Conservation (phyloP, 176 grass and related monocot species). For the Otatea glauca region DNA sequence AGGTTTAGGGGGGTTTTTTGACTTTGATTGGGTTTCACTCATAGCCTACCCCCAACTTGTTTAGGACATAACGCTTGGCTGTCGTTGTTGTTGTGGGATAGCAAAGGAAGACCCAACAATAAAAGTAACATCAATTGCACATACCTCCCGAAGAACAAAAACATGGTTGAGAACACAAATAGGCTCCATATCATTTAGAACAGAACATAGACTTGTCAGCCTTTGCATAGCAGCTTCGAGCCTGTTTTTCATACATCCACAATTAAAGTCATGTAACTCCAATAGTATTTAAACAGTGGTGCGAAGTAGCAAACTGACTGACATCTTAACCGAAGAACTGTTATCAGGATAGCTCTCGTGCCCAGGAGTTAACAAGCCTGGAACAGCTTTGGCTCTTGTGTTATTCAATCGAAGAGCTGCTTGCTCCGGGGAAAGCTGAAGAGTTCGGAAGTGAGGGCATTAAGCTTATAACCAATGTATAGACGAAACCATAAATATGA, state of each 20-base stretch:
- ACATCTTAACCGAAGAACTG: constrained; percentile 95
- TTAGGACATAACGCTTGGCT: no score
- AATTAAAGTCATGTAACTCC: constrained; percentile 35
- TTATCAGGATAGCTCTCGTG: constrained; percentile 97
- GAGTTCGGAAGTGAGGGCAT: constrained; percentile 28
- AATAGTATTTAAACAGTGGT: constrained; percentile 28
- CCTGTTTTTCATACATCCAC: constrained; percentile 66
- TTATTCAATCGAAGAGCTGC: constrained; percentile 84
- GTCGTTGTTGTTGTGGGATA: not conserved
- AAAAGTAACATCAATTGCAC: constrained; percentile 31
- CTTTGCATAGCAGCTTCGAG: constrained; percentile 98
- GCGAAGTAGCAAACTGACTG: constrained; percentile 45
- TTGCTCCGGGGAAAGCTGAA: constrained; percentile 97
- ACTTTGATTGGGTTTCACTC: no score
- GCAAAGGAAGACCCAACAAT: not conserved
- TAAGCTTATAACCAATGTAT: constrained; percentile 7
- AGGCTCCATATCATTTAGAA: constrained; percentile 99
- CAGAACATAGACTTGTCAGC: constrained; percentile 94
- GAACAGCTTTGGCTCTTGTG: constrained; percentile 70
- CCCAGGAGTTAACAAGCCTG: constrained; percentile 78
- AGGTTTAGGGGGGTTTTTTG: no score
- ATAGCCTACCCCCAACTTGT: no score
- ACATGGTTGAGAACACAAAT: constrained; percentile 99
- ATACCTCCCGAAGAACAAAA: constrained; percentile 96
- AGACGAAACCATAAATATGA: constrained; percentile 28